Base-by-base conservation (phyloP, 2,329 filamentous ascomycete genomes). In the Colletotrichum musicola region DNA sequence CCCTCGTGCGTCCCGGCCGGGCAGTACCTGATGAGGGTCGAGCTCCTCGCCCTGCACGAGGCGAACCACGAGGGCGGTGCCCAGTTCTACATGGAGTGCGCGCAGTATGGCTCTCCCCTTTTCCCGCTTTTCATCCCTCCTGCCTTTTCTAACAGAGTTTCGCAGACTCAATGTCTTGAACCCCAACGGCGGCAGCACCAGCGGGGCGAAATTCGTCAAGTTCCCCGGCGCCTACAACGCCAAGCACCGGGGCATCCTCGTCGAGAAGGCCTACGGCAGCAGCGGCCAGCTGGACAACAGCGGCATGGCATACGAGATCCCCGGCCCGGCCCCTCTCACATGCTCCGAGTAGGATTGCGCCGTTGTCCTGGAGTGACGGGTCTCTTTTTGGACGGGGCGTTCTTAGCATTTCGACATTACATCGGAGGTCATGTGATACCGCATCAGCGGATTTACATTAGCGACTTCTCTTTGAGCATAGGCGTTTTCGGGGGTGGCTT, bases 11-110 rank as follows among this genome's bases (percentile, higher is more conserved):
- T 82, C 25, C 76, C 80, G 16, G 74, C 79, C 1, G 81, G 81
- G 25, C 75, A 82, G 61, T 83, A 83, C 68, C 77, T 84, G 27
- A 73, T 84, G 57, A 75, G 81, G 50, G 78, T 80, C 13, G 81
- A 83, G 72, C 75, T 80, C 20, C 78, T 83, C 53, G 81, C 80
- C 22, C 75, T 83, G 27, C 81, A 83, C 69, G 73, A 75, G 18
- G 81, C 80, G 5, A 70, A 66, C 25, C 67, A 59, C 18, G 7
- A 50, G 7, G 73, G 51, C 38, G 66, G 58, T 14, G 71, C 72
- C 16, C 73, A 74, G 63, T 74, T 74, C 61, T 74, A 74, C 75
- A 69, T 66, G 59, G 69, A 56, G 20, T 74, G 73, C 57, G 72
- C 71, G 13, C 72, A 75, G 68, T 66, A 38, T 14, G 35, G 64